Conservation (phyloP, 768 basidiomycete genomes). For the Podaxis sp. region DNA sequence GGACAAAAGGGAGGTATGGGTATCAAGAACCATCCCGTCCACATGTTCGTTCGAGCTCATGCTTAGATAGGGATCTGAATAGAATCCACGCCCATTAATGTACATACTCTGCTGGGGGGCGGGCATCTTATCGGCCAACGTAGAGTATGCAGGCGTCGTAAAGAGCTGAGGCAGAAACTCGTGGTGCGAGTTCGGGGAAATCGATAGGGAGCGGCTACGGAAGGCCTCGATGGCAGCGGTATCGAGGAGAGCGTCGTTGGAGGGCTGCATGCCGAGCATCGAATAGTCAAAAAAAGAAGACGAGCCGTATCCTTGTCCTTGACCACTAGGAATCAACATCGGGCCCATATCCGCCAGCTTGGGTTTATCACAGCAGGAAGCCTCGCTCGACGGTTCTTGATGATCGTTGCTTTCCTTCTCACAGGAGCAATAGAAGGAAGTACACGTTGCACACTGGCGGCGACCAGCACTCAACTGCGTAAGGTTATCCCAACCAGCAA, state of each 20-base stretch:
- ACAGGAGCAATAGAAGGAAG: conserved; percentile 9
- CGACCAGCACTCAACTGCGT: not conserved
- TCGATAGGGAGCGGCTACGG: conserved; percentile 26
- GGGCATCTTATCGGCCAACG: conserved; percentile 13
- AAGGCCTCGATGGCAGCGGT: conserved; percentile 11
- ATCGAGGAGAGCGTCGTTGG: conserved; percentile 8
- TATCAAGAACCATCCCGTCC: not conserved
- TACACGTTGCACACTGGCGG: conserved; percentile 6
- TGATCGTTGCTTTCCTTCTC: not conserved
- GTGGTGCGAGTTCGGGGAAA: conserved; percentile 28
- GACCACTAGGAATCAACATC: not conserved
- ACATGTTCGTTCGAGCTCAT: conserved; percentile 16
- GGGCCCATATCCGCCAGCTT: not conserved
- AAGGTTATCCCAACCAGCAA: conserved; percentile 1
- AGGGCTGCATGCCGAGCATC: conserved; percentile 5
- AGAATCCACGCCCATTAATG: conserved; percentile 19
- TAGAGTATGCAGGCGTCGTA: conserved; percentile 5
- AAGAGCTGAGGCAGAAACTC: conserved; percentile 13
- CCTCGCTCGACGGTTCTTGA: not conserved
- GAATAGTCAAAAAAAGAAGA: conserved; percentile 7
- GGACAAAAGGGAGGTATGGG: not conserved
- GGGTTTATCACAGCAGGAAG: conserved; percentile 6
- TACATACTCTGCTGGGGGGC: conserved; percentile 23
- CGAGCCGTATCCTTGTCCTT: conserved; percentile 1
- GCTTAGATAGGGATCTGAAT: conserved; percentile 14